Evolutionary conservation across 176 grass and related monocot species (phyloP).

Genomic region (Oryza punctata): DNA sequence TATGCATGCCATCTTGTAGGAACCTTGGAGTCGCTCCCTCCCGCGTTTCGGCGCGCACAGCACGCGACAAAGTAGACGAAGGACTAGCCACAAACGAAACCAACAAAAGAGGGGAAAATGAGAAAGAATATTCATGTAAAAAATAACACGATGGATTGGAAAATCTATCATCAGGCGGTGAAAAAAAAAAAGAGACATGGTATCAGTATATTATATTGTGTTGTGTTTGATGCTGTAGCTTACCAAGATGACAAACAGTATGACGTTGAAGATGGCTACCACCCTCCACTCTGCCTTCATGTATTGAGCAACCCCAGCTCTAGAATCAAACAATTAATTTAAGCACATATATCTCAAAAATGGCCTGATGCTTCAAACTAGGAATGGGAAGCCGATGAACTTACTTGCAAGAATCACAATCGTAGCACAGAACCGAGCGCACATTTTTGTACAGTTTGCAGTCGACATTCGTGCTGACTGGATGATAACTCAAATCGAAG

Average conservation of each 20-base stretch:
- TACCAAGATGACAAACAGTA: conserved; percentile 92
- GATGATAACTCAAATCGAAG: conserved; percentile 88
- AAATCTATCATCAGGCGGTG: not conserved
- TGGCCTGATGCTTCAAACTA: not conserved
- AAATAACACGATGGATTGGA: not conserved
- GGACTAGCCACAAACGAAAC: conserved; percentile 37
- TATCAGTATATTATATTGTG: no score
- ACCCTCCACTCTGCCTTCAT: conserved; percentile 92
- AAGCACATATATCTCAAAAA: no score
- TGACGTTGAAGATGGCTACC: conserved; percentile 85
- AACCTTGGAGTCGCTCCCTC: conserved; percentile 46
- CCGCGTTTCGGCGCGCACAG: conserved; percentile 69
- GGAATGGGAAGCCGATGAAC: not conserved
- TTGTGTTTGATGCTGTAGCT: not conserved
- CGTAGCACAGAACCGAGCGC: conserved; percentile 66
- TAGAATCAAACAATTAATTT: conserved; percentile 19
- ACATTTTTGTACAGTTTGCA: conserved; percentile 91
- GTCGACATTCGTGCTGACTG: conserved; percentile 71
- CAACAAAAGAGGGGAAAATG: conserved; percentile 6
- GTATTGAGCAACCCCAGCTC: conserved; percentile 97
- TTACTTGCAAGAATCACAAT: conserved; percentile 99
- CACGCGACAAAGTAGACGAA: conserved; percentile 77
- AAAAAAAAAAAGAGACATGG: not conserved
- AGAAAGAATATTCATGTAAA: not conserved
- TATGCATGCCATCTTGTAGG: conserved; percentile 21